phyloP scores from a whole-genome alignment of 2,329 filamentous ascomycete species.

The Aspergillus awamori region DNA sequence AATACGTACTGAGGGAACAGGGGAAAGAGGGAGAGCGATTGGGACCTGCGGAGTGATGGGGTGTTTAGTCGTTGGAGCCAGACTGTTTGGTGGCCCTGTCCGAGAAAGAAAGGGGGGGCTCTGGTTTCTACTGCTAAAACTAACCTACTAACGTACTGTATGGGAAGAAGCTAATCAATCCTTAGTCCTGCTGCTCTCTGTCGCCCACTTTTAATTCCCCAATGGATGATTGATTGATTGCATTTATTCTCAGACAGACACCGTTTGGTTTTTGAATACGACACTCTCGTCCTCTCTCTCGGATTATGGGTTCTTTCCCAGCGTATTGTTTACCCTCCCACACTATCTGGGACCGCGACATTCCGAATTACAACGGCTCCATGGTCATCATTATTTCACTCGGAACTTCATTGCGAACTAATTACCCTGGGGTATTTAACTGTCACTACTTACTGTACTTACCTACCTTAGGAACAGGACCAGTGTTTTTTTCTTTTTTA shows the following conservation, averaged over 20 bases:
- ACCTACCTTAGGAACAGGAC: not conserved
- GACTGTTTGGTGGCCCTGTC: slow-evolving; percentile 23
- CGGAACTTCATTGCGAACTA: not conserved
- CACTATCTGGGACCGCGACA: not conserved
- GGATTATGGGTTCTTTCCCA: no score
- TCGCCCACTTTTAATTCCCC: not conserved
- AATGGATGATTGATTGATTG: no score
- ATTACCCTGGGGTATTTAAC: not conserved
- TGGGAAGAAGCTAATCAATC: slow-evolving; percentile 5
- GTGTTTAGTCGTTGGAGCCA: slow-evolving; percentile 22
- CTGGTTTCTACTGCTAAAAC: not conserved
- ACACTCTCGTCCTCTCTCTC: not conserved
- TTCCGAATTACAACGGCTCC: not conserved
- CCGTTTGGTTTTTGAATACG: no score
- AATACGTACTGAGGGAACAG: slow-evolving; percentile 23
- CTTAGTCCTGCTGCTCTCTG: slow-evolving; percentile 5
- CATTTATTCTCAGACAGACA: no score
- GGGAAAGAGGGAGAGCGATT: slow-evolving; percentile 24
- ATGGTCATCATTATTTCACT: not conserved
- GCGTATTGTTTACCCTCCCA: no score
- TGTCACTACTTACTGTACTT: not conserved
- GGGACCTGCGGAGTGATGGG: slow-evolving; percentile 26
- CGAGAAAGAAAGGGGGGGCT: slow-evolving; percentile 39
- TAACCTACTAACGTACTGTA: no score
- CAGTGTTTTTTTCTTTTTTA: not conserved